Evolutionary conservation across 2,329 filamentous ascomycete genomes (phyloP), one percentile per base, ranked within the genome.

Genomic region (Simplicillium sp.): DNA sequence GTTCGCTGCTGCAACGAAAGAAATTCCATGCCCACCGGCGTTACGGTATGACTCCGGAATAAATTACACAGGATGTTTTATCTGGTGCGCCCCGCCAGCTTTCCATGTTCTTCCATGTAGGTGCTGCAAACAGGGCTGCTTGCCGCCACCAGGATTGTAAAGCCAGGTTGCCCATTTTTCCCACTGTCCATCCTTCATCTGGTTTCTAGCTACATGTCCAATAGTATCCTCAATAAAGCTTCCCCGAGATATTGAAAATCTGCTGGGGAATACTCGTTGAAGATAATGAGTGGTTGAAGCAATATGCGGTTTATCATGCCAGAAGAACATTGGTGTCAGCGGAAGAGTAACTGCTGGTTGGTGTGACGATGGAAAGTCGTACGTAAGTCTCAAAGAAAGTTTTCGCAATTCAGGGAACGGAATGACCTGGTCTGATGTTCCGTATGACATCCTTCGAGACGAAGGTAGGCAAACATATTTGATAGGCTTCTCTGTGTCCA

Each of bases 301-400:
- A 3, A 77, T 44, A 42, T 77, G 73, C 1, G 73, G 71, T 47
- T 77, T 77, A 44, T 77, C 73, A 41, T 76, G 71, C 73, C 73
- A 77, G 49, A 76, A 74, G 55, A 75, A 77, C 40, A 77, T 60
- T 0, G 73, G 73, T 1, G 73, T 76, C 33, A 77, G 51, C 0
- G 69, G 67, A 1, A 76, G 52, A 12, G 49, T 45, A 13, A 37
- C 16, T 6, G 36, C 42, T 35, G 29, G 36, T 9, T 17, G 4
- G 12, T 13, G 3, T 7, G 29, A 14, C n/a, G 35, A 9, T 2
- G 31, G 37, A 42, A 70, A 74, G 13, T 63, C 56, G 1, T 59
- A 53, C 42, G 66, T 70, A 15, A 72, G 58, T 14, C 54, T 48
- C 0, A 55, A 44, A 0, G 72, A 73, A 29, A 71, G 46, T 0